Base-by-base conservation (phyloP, 2,329 filamentous ascomycete genomes). In the Colletotrichum camelliae region DNA sequence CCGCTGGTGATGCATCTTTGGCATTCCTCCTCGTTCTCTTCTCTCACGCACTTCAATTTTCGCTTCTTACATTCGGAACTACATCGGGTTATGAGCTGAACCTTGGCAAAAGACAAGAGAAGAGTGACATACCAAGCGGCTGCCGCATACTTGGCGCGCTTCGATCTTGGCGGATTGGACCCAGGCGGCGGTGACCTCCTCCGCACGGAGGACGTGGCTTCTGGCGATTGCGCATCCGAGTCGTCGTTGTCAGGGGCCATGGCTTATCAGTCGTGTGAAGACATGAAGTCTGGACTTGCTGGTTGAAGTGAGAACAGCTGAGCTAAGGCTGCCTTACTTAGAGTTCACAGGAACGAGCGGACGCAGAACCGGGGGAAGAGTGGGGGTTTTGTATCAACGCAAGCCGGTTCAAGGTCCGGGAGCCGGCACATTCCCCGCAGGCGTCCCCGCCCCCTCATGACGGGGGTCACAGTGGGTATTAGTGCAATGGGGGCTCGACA, bases 41-140 rank as follows among this genome's bases (percentile, higher is more conserved):
- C 68, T 2, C 81, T 81, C 37, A 84, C 78, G 75, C 85, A 87
- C 74, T 87, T 87, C 70, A 86, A 83, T 70, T 86, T 86, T 37
- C 83, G 78, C 31, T 83, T 84, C 72, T 86, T 86, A 76, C 85
- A 86, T 29, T 86, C 71, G 8, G 16, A 27, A 27, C 71, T 74
- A 15, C 5, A 21, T 0, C 10, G 4, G 5, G 10, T 48, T 21
- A 48, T 21, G n/a, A 48, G 10, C 12, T 48, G n/a, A 6, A 7
- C 18, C 43, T 48, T 48, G 6, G 5, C 43, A 21, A 16, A n/a
- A 6, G 13, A 4, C 10, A 48, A 58, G 24, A 16, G 3, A 18
- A 29, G 21, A 12, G 24, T 58, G 16, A 64, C 33, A 48, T 29
- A 74, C 71, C 71, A 74, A 64, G 71, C 71, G 8, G 71, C 71